Conservation (phyloP, 129 eudicot genomes). For the Ambrosia artemisiifolia region DNA sequence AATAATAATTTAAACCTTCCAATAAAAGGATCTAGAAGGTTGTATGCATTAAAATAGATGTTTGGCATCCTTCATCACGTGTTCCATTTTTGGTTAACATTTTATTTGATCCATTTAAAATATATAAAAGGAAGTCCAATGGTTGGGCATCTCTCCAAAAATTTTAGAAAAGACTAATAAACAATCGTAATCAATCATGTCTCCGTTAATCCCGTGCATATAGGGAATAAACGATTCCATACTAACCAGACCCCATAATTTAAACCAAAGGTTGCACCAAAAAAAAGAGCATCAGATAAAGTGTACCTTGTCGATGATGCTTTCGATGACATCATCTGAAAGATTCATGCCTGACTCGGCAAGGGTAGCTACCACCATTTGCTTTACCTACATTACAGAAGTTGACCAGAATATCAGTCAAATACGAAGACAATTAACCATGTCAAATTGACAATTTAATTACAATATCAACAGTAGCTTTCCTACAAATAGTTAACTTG, state of each 20-base stretch:
- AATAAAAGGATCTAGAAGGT: too few relatives aligned
- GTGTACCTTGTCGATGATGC: constrained; percentile 60
- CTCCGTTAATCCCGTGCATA: not conserved
- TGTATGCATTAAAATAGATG: too few relatives aligned
- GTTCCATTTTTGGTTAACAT: too few relatives aligned
- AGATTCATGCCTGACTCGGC: constrained; percentile 84
- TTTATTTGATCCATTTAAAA: too few relatives aligned
- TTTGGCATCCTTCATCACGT: too few relatives aligned
- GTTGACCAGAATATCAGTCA: not conserved
- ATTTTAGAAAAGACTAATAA: too few relatives aligned
- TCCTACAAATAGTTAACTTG: not conserved
- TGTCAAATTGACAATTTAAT: not conserved
- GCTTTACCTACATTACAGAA: constrained; percentile 39
- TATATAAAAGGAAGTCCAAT: too few relatives aligned
- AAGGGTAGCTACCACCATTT: constrained; percentile 74
- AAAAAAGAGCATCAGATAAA: not conserved
- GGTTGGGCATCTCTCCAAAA: too few relatives aligned
- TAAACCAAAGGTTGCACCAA: not conserved
- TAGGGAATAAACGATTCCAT: not conserved
- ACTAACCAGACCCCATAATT: not conserved
- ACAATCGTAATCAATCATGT: too few relatives aligned
- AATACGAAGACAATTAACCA: not conserved
- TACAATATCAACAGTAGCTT: not conserved
- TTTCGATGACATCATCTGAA: constrained; percentile 60
- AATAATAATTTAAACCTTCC: too few relatives aligned